Conservation (phyloP, 768 basidiomycete genomes). For the Pisolithus orientalis region DNA sequence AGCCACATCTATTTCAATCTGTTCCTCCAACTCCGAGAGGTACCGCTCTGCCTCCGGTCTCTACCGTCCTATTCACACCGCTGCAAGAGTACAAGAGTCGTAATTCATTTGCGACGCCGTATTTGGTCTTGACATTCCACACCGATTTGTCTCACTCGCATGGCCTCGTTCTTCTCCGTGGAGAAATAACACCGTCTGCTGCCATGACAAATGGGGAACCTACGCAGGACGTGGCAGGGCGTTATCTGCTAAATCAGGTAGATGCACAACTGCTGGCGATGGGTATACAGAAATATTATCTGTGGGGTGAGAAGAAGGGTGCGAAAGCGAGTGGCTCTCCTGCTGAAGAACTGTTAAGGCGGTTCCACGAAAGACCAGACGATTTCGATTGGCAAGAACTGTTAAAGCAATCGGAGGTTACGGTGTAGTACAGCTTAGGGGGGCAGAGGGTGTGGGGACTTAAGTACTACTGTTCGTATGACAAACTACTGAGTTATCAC, state of each 20-base stretch:
- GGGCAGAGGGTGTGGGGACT: too few relatives aligned
- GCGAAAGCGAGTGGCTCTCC: neutral
- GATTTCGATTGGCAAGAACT: constrained; percentile 82
- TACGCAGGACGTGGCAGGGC: constrained; percentile 18
- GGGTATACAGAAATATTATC: constrained; percentile 79
- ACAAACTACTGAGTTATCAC: constrained; percentile 5
- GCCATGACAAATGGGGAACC: constrained; percentile 30
- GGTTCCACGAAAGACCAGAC: constrained; percentile 73
- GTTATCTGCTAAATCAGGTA: constrained; percentile 63
- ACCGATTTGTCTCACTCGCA: constrained; percentile 81
- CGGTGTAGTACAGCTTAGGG: constrained; percentile 3
- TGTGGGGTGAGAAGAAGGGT: constrained; percentile 41
- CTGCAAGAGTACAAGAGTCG: constrained; percentile 90
- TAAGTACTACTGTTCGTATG: neutral
- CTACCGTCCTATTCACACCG: constrained; percentile 89
- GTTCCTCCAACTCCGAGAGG: constrained; percentile 14
- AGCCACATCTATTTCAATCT: constrained; percentile 40
- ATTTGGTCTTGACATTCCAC: constrained; percentile 86
- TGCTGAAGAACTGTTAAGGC: constrained; percentile 44
- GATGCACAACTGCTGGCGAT: constrained; percentile 83
- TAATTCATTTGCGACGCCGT: constrained; percentile 81
- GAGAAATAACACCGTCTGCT: constrained; percentile 78
- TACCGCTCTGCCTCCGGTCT: constrained; percentile 42
- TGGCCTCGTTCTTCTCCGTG: constrained; percentile 78
- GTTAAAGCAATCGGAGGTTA: constrained; percentile 40